These are phyloP conservation scores for Trichocladium antarcticum DNA, from an alignment of 495 filamentous ascomycete species.

Conservation along the genomic window DNA sequence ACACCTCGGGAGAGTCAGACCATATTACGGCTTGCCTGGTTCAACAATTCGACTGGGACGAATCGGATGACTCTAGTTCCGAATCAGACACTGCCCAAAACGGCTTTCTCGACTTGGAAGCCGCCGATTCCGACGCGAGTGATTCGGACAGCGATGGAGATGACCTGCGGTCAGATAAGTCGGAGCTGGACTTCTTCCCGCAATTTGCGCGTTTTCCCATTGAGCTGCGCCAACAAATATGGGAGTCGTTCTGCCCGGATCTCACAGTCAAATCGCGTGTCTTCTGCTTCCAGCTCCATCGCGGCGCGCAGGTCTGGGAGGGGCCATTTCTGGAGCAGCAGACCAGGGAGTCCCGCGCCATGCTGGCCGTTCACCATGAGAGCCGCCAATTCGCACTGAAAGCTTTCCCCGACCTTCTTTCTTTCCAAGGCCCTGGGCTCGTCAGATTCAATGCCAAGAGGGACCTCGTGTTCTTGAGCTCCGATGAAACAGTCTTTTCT, in stretches of 20 bases:
- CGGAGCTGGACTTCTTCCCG: constrained; percentile 23
- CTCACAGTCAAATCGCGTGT: constrained; percentile 24
- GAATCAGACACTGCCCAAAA: neutral
- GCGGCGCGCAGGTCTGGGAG: constrained; percentile 4
- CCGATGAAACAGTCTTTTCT: neutral
- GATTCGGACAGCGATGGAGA: neutral
- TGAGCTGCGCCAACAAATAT: constrained; percentile 32
- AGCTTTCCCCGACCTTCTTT: constrained; percentile 26
- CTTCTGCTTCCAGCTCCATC: constrained; percentile 4
- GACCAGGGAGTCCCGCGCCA: constrained; percentile 21
- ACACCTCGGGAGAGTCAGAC: constrained; percentile 8
- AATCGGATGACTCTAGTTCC: constrained; percentile 4
- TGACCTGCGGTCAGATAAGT: neutral
- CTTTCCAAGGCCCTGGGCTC: constrained; percentile 3
- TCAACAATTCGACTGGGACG: constrained; percentile 5
- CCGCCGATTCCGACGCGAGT: constrained; percentile 4
- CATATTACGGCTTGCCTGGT: neutral
- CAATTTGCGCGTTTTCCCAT: constrained; percentile 30
- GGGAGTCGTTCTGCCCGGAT: constrained; percentile 32
- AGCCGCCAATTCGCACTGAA: constrained; percentile 26
- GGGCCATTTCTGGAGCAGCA: constrained; percentile 14
- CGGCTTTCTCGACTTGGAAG: constrained; percentile 7
- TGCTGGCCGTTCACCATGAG: constrained; percentile 26
- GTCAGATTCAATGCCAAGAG: constrained; percentile 26
- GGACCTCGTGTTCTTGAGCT: constrained; percentile 22